phyloP scores from a whole-genome alignment of 441 rosid species.

The Populus trichocarpa region DNA sequence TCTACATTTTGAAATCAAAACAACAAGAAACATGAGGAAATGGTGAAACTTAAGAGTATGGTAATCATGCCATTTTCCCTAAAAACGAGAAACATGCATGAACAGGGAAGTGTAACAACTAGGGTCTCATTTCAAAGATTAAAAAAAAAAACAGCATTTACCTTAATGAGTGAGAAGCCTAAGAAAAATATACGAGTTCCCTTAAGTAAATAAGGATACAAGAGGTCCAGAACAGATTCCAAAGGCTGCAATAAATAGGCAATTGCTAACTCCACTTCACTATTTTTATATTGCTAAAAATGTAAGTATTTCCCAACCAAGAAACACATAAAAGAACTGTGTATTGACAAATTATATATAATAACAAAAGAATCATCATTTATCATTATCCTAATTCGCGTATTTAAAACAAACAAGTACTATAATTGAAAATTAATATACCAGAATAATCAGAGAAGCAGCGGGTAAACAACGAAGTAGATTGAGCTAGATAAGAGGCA shows the following conservation, averaged over 20 bases:
- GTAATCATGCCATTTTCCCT: neutral
- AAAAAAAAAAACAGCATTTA: neutral
- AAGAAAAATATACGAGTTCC: neutral
- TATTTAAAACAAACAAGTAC: neutral
- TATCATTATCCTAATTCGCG: neutral
- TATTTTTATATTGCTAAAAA: neutral
- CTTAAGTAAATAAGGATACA: neutral
- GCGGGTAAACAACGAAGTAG: constrained; percentile 73
- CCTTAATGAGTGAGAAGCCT: neutral
- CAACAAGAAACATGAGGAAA: no score
- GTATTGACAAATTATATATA: neutral
- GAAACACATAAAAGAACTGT: neutral
- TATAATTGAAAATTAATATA: constrained; percentile 17
- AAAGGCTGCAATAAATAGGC: neutral
- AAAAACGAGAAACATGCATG: no score
- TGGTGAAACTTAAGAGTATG: no score
- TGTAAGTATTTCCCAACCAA: neutral
- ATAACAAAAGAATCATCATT: neutral
- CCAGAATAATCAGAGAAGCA: constrained; percentile 86
- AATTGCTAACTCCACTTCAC: neutral
- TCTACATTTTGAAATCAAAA: neutral
- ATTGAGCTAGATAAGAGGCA: constrained; percentile 75
- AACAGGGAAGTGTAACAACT: neutral
- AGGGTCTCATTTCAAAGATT: neutral
- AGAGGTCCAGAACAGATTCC: neutral